Evolutionary conservation across 805 yeast genomes (phyloP).

Genomic region (Teunomyces barrocoloradensis): DNA sequence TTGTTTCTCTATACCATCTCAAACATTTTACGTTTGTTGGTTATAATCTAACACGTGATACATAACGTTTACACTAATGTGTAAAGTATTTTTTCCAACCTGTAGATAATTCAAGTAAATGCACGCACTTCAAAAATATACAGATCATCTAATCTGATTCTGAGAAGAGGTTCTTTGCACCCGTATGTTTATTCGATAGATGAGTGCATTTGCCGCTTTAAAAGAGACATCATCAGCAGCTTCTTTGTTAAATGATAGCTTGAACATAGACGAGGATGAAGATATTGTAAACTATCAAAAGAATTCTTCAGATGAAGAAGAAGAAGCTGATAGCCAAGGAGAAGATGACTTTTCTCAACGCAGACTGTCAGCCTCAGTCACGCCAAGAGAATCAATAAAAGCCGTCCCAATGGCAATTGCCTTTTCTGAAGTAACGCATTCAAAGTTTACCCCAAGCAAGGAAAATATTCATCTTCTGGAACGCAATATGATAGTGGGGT

Average conservation of each 20-base stretch:
- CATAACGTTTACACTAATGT: too few species aligned
- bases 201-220: slow-evolving; percentile 37
- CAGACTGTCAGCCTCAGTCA: background rate
- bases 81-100: too few species aligned
- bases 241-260: slow-evolving; percentile 10
- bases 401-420: background rate
- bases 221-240: slow-evolving; percentile 14
- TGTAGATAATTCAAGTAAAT: too few species aligned
- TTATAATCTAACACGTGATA: too few species aligned
- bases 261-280: slow-evolving; percentile 13
- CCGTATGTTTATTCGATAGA: slow-evolving; percentile 5
- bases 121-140: too few species aligned
- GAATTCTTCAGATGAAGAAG: slow-evolving; percentile 31
- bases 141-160: too few species aligned
- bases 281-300: slow-evolving; percentile 18
- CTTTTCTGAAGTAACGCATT: slow-evolving; percentile 11
- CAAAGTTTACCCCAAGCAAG: slow-evolving; percentile 37
- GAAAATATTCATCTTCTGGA: slow-evolving; percentile 37
- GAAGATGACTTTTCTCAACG: background rate
- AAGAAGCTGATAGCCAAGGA: slow-evolving; percentile 10
- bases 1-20: too few species aligned
- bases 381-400: background rate
- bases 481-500: slow-evolving; percentile 37
- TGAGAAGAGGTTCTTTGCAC: too few species aligned
- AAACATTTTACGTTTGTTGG: too few species aligned